These are phyloP conservation scores for Nigrograna mackinnonii DNA, from an alignment of 2,329 filamentous ascomycete species.

Conservation along the genomic window DNA sequence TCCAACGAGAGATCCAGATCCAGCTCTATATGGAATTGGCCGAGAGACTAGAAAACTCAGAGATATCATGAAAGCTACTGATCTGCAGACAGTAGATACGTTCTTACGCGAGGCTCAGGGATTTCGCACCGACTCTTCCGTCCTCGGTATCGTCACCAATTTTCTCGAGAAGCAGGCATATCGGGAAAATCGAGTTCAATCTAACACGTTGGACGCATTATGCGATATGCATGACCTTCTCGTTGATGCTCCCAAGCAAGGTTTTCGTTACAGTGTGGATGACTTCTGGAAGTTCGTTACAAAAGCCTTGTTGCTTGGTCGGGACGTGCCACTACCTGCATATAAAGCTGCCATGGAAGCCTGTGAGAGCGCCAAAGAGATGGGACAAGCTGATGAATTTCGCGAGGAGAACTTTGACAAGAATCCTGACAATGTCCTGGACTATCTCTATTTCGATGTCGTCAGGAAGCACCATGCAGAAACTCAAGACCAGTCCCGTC, in stretches of 20 bases:
- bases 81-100: slow-evolving; percentile 37
- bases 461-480: slow-evolving; percentile 46
- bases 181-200: slow-evolving; percentile 30
- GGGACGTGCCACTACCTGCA: slow-evolving; percentile 54
- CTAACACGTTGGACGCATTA: slow-evolving; percentile 22
- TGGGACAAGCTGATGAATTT: slow-evolving; percentile 14
- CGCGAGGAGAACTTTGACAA: slow-evolving; percentile 21
- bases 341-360: slow-evolving; percentile 38
- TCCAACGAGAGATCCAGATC: slow-evolving; percentile 51
- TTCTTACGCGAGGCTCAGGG: slow-evolving; percentile 60
- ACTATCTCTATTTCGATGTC: slow-evolving; percentile 63
- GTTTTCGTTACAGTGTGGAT: slow-evolving; percentile 51
- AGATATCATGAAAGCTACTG: slow-evolving; percentile 42
- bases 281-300: slow-evolving; percentile 54
- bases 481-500: slow-evolving; percentile 28
- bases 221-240: slow-evolving; percentile 50
- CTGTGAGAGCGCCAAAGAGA: slow-evolving; percentile 16
- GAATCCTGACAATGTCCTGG: slow-evolving; percentile 58
- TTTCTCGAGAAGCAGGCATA: slow-evolving; percentile 69
- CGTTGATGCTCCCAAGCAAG: slow-evolving; percentile 51
- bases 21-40: slow-evolving; percentile 52
- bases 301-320: slow-evolving; percentile 50
- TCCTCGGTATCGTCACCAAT: slow-evolving; percentile 67
- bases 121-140: slow-evolving; percentile 60
- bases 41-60: slow-evolving; percentile 54